Percentiles rank a stretch among this genome's conserved stretches.
phyloP scores from a whole-genome alignment of 2,329 filamentous ascomycete genomes.

The Zasmidium angulare region DNA sequence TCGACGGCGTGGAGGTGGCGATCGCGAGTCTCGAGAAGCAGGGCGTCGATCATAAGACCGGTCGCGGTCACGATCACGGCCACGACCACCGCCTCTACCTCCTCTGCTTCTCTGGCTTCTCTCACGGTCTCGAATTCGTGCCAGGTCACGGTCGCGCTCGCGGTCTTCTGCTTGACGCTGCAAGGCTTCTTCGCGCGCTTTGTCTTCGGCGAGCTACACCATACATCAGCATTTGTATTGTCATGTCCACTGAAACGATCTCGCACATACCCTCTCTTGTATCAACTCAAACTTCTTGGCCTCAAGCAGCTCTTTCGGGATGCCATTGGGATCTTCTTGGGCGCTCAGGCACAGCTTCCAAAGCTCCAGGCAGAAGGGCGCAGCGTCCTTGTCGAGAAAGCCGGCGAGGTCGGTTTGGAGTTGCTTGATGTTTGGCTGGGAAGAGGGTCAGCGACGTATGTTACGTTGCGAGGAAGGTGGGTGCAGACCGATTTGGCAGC shows the following conservation, averaged over 20 bases:
- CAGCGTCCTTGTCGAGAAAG: slow-evolving; percentile 89
- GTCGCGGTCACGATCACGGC: slow-evolving; percentile 46
- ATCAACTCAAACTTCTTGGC: slow-evolving; percentile 94
- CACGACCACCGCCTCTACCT: slow-evolving; percentile 45
- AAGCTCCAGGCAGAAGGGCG: slow-evolving; percentile 85
- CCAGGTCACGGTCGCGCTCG: slow-evolving; percentile 69
- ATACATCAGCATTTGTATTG: slow-evolving; percentile 22
- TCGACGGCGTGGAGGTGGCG: slow-evolving; percentile 51
- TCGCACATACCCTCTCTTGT: slow-evolving; percentile 75
- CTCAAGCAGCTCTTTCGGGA: slow-evolving; percentile 90
- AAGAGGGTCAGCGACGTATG: neutral
- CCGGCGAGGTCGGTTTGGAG: slow-evolving; percentile 93
- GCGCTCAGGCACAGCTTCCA: slow-evolving; percentile 92
- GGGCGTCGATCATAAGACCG: slow-evolving; percentile 50
- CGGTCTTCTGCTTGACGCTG: slow-evolving; percentile 70
- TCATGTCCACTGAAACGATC: neutral
- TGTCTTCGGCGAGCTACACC: slow-evolving; percentile 74
- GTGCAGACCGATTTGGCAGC: slow-evolving; percentile 70
- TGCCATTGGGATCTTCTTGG: slow-evolving; percentile 82
- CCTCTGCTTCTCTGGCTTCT: slow-evolving; percentile 44
- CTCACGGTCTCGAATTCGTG: slow-evolving; percentile 66
- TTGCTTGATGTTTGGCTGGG: slow-evolving; percentile 70
- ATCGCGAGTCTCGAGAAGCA: slow-evolving; percentile 50
- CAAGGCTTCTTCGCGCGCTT: slow-evolving; percentile 72
- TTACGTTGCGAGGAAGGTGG: neutral